phyloP scores from a whole-genome alignment of 352 stramenopile genomes.

The Pythium aristosporum region DNA sequence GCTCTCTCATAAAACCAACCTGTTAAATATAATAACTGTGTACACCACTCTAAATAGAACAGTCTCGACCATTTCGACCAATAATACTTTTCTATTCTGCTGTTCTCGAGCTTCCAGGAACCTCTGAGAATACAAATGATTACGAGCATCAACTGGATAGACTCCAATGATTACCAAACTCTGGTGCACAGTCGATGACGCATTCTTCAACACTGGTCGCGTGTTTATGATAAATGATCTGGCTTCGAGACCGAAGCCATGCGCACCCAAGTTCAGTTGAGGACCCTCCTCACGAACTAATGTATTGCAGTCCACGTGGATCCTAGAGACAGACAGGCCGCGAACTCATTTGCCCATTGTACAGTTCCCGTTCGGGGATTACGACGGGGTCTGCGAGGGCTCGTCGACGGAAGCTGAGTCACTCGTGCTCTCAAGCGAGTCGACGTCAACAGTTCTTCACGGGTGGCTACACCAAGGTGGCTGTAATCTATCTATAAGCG shows the following conservation, averaged over 20 bases:
- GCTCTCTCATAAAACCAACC: background rate
- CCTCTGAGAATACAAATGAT: background rate
- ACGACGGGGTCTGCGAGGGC: background rate
- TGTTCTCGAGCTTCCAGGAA: background rate
- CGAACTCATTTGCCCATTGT: too few relatives aligned
- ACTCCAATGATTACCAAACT: background rate
- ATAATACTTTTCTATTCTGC: background rate
- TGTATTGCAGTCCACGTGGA: background rate
- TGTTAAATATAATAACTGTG: background rate
- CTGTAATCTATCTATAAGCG: too few relatives aligned
- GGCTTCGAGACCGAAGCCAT: background rate
- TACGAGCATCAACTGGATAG: too few relatives aligned
- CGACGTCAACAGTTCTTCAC: too few relatives aligned
- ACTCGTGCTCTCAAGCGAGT: too few relatives aligned
- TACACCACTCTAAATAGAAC: constrained; percentile 15
- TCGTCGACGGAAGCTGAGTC: background rate
- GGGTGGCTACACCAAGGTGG: too few relatives aligned
- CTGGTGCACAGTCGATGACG: too few relatives aligned
- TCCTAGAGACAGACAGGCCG: background rate
- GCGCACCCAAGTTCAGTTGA: background rate
- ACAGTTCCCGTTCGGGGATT: too few relatives aligned
- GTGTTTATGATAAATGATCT: background rate
- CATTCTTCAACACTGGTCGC: background rate
- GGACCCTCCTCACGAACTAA: background rate
- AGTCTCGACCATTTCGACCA: constrained; percentile 7